Base-by-base conservation (phyloP, 805 yeast species). In the Candida silvatica region DNA sequence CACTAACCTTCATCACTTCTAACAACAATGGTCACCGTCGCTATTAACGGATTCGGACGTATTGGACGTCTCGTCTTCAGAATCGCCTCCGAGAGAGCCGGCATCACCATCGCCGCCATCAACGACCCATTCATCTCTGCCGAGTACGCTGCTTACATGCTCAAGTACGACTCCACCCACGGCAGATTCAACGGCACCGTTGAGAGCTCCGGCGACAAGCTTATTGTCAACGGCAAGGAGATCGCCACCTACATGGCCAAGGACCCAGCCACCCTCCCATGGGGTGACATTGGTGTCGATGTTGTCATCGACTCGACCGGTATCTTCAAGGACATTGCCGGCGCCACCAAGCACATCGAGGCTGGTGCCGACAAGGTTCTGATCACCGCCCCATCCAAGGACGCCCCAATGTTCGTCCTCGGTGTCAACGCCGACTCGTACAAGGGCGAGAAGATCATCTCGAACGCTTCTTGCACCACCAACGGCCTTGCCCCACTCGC, bases 391-490 rank as follows among this genome's bases (percentile, higher is more conserved):
- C 95, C 95, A 49, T 86, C 95, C 37, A 67, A 75, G 52, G 94
- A 86, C 56, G 95, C 94, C 49, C 95, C 95, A 65, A 85, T 86
- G 95, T 86, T 81, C 65, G 95, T 86, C 50, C 71, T 75, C 56
- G 95, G 95, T 71, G 95, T 86, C 59, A 86, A 86, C 70, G 78
- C 76, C 51, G 77, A 78, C 47, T 69, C 77, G 52, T 86, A 83
- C 76, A 77, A 79, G 51, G 61, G 80, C 43, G 88, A 80, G 61
- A 66, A 67, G 54, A 83, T 86, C 53, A 70, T 86, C 47, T 86
- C 95, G 48, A 86, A 86, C 65, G 95, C 95, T 47, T 86, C 95
- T 34, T 86, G 95, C 75, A 86, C 95, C 62, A 86, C 95, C 60
- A 86, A 86, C 77, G 82, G 95, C 73, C 69, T 86, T 59, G 95